Evolutionary conservation across 1,284 basidiomycete genomes (phyloP).

Genomic region (Cystobasidium sp.): DNA sequence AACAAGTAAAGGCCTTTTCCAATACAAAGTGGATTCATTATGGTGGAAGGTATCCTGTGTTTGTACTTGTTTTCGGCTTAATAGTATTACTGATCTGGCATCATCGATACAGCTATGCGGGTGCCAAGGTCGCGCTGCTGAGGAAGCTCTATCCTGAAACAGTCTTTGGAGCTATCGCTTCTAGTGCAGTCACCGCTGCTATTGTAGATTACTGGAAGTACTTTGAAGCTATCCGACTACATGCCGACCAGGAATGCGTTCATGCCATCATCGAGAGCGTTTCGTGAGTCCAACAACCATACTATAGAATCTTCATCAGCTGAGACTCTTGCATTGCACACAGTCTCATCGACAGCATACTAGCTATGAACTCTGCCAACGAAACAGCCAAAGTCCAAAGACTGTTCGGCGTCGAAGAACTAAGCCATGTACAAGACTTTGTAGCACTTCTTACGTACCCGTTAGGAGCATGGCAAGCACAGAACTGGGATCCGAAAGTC

Average conservation of each 20-base stretch:
- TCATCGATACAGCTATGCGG: constrained; percentile 57
- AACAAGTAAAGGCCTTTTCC: constrained; percentile 65
- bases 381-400: constrained; percentile 47
- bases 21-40: constrained; percentile 91
- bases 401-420: constrained; percentile 48
- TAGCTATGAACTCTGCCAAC: constrained; percentile 42
- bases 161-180: constrained; percentile 88
- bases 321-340: neutral
- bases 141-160: constrained; percentile 81
- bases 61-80: too few relatives aligned
- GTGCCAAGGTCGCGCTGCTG: constrained; percentile 92
- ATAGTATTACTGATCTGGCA: neutral
- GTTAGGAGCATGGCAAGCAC: constrained; percentile 50
- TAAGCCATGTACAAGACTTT: constrained; percentile 50
- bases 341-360: constrained; percentile 48
- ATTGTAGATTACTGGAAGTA: constrained; percentile 51
- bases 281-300: constrained; percentile 8
- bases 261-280: constrained; percentile 43
- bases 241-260: constrained; percentile 48
- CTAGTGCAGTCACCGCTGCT: constrained; percentile 57
- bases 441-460: constrained; percentile 50
- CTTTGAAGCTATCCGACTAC: constrained; percentile 49
- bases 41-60: constrained; percentile 63
- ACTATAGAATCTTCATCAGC: neutral
- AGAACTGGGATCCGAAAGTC: constrained; percentile 51